A percentile compares a stretch with the other conserved stretches of the same genome.
Conservation (phyloP, 1,139 yeast genomes). For the Candida glucosophila region DNA sequence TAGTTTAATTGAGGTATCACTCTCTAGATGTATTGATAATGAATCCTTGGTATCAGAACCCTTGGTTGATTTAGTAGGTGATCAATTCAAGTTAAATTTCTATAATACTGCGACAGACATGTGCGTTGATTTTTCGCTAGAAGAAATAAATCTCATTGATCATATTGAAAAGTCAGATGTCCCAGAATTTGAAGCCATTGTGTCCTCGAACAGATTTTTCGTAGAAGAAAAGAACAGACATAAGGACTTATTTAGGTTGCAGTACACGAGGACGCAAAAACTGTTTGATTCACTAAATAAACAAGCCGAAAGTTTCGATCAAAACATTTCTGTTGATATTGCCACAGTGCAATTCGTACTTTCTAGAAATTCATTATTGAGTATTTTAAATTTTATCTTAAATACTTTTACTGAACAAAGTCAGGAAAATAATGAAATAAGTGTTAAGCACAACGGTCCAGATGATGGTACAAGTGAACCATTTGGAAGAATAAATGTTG, state of each 20-base stretch:
- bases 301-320: conserved; percentile 70
- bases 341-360: conserved; percentile 75
- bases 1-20: conserved; percentile 50
- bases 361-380: conserved; percentile 69
- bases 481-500: conserved; percentile 62
- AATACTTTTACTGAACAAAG: conserved; percentile 86
- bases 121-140: conserved; percentile 57
- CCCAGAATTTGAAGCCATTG: conserved; percentile 56
- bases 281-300: conserved; percentile 48
- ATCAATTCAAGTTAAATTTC: conserved; percentile 52
- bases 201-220: conserved; percentile 54
- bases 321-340: conserved; percentile 62
- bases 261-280: conserved; percentile 52
- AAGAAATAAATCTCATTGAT: conserved; percentile 66
- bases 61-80: conserved; percentile 66
- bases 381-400: conserved; percentile 70
- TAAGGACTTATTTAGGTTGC: conserved; percentile 53
- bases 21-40: conserved; percentile 61
- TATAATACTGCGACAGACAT: conserved; percentile 52
- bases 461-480: conserved; percentile 56
- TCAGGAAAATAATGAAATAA: conserved; percentile 60
- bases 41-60: conserved; percentile 55
- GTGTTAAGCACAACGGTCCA: conserved; percentile 57
- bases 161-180: conserved; percentile 59
- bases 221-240: conserved; percentile 18